Conservation (phyloP, 2,329 filamentous ascomycete species). For the Gaeumannomyces sp. region DNA sequence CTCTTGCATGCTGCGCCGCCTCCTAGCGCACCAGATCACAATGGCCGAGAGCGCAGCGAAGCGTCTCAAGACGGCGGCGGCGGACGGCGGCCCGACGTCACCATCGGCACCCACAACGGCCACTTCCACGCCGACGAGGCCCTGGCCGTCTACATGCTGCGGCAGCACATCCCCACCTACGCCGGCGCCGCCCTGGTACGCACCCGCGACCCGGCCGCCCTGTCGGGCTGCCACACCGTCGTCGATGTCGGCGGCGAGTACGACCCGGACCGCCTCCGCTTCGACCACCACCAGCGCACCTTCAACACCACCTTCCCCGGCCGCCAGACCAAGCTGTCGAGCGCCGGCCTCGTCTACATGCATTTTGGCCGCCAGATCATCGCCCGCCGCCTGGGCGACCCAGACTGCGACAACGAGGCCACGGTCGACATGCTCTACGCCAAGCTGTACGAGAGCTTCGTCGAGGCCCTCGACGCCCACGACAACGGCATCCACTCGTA, state of each 20-base stretch:
- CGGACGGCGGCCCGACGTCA: slow-evolving; percentile 29
- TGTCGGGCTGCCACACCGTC: slow-evolving; percentile 84
- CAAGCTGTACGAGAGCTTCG: slow-evolving; percentile 88
- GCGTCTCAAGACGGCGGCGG: slow-evolving; percentile 63
- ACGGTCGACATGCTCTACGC: slow-evolving; percentile 72
- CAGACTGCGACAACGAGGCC: slow-evolving; percentile 51
- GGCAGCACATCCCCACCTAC: slow-evolving; percentile 73
- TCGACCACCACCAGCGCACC: slow-evolving; percentile 94
- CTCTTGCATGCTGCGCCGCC: slow-evolving; percentile 35
- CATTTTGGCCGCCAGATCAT: slow-evolving; percentile 89
- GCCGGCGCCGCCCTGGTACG: slow-evolving; percentile 67
- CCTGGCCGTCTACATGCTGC: slow-evolving; percentile 92
- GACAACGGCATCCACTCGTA: slow-evolving; percentile 90
- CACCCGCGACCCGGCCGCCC: slow-evolving; percentile 74
- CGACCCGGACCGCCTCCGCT: slow-evolving; percentile 68
- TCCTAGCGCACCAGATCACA: slow-evolving; percentile 21
- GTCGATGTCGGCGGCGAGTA: slow-evolving; percentile 98
- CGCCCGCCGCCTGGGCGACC: slow-evolving; percentile 50
- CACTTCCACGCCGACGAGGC: slow-evolving; percentile 99
- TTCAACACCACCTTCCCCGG: slow-evolving; percentile 82
- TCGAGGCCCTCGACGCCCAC: slow-evolving; percentile 95
- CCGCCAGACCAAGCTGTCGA: slow-evolving; percentile 82
- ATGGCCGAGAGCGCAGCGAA: slow-evolving; percentile 72
- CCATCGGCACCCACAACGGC: slow-evolving; percentile 93
- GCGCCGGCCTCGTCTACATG: slow-evolving; percentile 89